Conservation (phyloP, 495 filamentous ascomycete genomes). For the Achaetomiella virescens region DNA sequence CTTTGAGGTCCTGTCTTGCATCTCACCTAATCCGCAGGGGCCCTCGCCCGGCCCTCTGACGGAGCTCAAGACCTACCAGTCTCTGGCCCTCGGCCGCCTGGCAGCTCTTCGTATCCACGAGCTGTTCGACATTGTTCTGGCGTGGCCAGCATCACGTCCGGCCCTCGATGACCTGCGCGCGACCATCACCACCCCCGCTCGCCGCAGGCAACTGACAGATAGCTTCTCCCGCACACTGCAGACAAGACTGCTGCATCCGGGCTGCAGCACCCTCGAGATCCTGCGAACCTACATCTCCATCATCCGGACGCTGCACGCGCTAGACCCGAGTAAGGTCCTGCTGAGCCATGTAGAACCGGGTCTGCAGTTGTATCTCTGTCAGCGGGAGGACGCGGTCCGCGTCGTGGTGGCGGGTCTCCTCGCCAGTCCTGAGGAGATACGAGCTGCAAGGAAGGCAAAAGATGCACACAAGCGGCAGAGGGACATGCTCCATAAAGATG, state of each 20-base stretch:
- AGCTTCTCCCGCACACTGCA: slow-evolving; percentile 63
- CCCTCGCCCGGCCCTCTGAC: slow-evolving; percentile 41
- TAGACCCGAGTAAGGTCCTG: slow-evolving; percentile 88
- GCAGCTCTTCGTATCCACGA: slow-evolving; percentile 72
- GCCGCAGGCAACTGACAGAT: slow-evolving; percentile 58
- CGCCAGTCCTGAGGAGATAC: slow-evolving; percentile 52
- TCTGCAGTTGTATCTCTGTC: slow-evolving; percentile 79
- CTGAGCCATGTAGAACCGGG: slow-evolving; percentile 77
- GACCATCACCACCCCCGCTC: slow-evolving; percentile 49
- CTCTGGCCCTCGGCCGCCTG: slow-evolving; percentile 70
- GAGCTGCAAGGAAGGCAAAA: slow-evolving; percentile 28
- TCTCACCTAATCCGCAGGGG: slow-evolving; percentile 23
- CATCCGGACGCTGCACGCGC: slow-evolving; percentile 79
- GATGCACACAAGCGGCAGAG: slow-evolving; percentile 25
- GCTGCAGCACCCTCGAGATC: slow-evolving; percentile 82
- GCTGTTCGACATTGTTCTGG: slow-evolving; percentile 80
- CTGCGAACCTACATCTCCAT: slow-evolving; percentile 86
- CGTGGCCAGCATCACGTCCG: slow-evolving; percentile 75
- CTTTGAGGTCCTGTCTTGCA: slow-evolving; percentile 51
- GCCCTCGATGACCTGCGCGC: slow-evolving; percentile 69
- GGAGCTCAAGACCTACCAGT: slow-evolving; percentile 73
- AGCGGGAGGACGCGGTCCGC: slow-evolving; percentile 87
- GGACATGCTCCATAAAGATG: background rate
- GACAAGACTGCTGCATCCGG: slow-evolving; percentile 76
- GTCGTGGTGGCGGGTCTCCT: slow-evolving; percentile 83